Base-by-base conservation (phyloP, 164 flowering plant species). In the Berberis vulgaris region DNA sequence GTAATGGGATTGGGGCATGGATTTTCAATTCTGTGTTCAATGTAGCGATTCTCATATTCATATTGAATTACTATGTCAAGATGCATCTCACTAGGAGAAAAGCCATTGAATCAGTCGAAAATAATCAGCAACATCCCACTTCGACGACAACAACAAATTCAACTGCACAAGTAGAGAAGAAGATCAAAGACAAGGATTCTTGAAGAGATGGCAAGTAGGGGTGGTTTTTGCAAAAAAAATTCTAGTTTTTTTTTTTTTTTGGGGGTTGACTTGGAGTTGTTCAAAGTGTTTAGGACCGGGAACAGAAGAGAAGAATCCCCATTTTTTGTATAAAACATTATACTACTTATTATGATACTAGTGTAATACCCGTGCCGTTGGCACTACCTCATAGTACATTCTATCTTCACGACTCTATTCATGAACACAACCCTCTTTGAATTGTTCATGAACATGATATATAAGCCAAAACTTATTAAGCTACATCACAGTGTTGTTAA, bases 1-100 rank as follows among this genome's bases (percentile, higher is more conserved):
- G 97, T 67, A 84, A 86, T 58, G 96, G 97, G 4, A 83, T 91
- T 45, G 94, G 91, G 0, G 96, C 96, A 0, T 91, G 96, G 97
- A 67, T 60, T 6, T 75, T 84, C 61, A 84, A 84, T 71, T 84
- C 88, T 4, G 77, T 84, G 10, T 72, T 84, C 5, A 82, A 84
- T 54, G 81, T 73, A 6, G 80, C 81, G 0, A 67, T 80, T 68
- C 58, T 82, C 12, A 10, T 79, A 5, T 64, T 80, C 42, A 77
- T 77, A 40, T 43, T 82, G 66, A 78, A 80, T 56, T 84, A 74
- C 69, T 79, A 78, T 67, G 75, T 77, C 59, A 79, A 72, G 72
- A 73, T 66, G 78, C 77, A 73, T 62, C 43, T 72, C n/a, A 55
- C 10, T 50, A 65, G 65, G 67, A 61, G 65, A 8, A 65, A 5